These are phyloP conservation scores for Rosa chinensis DNA, from an alignment of 306 rosid species.

Conservation along the genomic window DNA sequence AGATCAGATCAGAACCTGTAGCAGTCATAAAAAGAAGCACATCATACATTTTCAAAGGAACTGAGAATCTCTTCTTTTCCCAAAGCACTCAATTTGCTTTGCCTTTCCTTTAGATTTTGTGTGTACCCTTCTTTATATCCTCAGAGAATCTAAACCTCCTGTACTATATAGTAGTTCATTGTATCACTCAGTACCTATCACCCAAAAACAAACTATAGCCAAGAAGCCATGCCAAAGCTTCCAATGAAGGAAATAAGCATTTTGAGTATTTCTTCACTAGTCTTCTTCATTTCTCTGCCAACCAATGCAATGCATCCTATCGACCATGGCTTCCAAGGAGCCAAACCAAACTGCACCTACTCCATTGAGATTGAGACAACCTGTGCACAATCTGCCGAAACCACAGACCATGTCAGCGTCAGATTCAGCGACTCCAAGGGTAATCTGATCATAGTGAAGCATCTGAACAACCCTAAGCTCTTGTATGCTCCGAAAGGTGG, in stretches of 20 bases:
- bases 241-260: conserved; percentile 22
- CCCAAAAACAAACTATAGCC: background rate
- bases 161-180: background rate
- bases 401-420: conserved; percentile 29
- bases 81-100: conserved; percentile 12
- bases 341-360: conserved; percentile 34
- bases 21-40: conserved; percentile 12
- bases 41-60: background rate
- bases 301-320: background rate
- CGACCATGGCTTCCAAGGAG: conserved; percentile 5
- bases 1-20: background rate
- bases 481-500: conserved; percentile 25
- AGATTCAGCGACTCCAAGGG: conserved; percentile 26
- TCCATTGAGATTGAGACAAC: conserved; percentile 36
- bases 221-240: background rate
- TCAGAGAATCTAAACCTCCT: conserved; percentile 1
- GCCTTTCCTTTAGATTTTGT: background rate
- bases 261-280: background rate
- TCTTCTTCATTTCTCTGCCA: conserved; percentile 14
- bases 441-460: conserved; percentile 32
- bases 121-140: background rate
- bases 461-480: conserved; percentile 21
- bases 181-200: background rate
- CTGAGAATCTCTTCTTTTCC: conserved; percentile 30
- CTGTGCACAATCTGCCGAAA: conserved; percentile 26